Conservation (phyloP, 2,329 filamentous ascomycete genomes). For the Fusarium sp. region DNA sequence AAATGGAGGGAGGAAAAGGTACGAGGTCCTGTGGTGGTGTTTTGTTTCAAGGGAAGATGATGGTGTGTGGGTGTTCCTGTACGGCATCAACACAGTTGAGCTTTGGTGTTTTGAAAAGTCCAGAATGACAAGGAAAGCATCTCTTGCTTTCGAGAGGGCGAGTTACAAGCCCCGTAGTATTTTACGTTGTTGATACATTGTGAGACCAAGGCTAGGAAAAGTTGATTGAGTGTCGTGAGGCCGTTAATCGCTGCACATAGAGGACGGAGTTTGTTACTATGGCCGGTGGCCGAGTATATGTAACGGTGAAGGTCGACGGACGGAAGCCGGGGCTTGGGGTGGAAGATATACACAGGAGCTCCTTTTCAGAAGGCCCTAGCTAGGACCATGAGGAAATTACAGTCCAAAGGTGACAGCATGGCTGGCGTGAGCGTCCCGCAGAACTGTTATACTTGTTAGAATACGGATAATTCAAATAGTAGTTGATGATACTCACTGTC, state of each 20-base stretch:
- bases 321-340: conserved; percentile 5
- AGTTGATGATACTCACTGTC: conserved; percentile 57
- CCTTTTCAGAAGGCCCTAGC: conserved; percentile 2
- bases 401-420: conserved; percentile 48
- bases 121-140: conserved; percentile 7
- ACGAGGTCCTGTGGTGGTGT: neutral
- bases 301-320: conserved; percentile 20
- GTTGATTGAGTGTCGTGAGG: conserved; percentile 24
- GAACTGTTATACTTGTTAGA: conserved; percentile 40
- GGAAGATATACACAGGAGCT: neutral
- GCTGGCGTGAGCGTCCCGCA: conserved; percentile 52
- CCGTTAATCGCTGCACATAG: conserved; percentile 31
- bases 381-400: conserved; percentile 26
- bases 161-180: conserved; percentile 11
- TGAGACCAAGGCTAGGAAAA: conserved; percentile 17
- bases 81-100: neutral
- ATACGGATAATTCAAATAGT: neutral
- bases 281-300: conserved; percentile 22
- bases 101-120: neutral
- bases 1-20: conserved; percentile 22
- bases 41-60: conserved; percentile 14
- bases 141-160: conserved; percentile 10
- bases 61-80: conserved; percentile 10
- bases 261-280: conserved; percentile 13
- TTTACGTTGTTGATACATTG: conserved; percentile 14